These are phyloP conservation scores for Polytrichum commune DNA, from an alignment of 225 moss, liverwort and hornwort species.

Conservation along the genomic window DNA sequence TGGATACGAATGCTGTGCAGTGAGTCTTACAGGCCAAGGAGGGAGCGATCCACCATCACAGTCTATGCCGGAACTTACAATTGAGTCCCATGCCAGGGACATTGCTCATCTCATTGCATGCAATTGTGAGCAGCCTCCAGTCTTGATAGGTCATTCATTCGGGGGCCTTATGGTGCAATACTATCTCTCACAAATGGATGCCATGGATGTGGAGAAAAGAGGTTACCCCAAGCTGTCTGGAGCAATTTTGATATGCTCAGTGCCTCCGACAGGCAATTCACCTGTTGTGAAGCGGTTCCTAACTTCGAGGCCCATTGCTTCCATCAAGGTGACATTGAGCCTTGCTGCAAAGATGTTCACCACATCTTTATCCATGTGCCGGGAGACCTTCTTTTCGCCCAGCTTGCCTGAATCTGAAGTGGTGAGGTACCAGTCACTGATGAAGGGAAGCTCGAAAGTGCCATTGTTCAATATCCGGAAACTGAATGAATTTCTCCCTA, in stretches of 20 bases:
- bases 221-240: slow-evolving; percentile 57
- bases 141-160: slow-evolving; percentile 85
- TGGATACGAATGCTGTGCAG: slow-evolving; percentile 74
- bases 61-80: slow-evolving; percentile 38
- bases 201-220: slow-evolving; percentile 1
- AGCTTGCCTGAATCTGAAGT: slow-evolving; percentile 64
- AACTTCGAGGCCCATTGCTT: slow-evolving; percentile 55
- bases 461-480: slow-evolving; percentile 67
- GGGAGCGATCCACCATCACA: slow-evolving; percentile 61
- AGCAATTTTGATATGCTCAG: slow-evolving; percentile 66
- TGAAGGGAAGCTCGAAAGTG: slow-evolving; percentile 69
- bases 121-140: slow-evolving; percentile 39
- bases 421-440: slow-evolving; percentile 46
- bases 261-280: slow-evolving; percentile 82
- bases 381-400: slow-evolving; percentile 88
- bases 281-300: slow-evolving; percentile 82
- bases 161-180: slow-evolving; percentile 86
- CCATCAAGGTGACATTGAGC: slow-evolving; percentile 88
- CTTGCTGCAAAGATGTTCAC: slow-evolving; percentile 81
- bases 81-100: slow-evolving; percentile 64
- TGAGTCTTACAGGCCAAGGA: slow-evolving; percentile 85
- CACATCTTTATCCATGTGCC: slow-evolving; percentile 67
- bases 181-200: slow-evolving; percentile 48
- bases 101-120: slow-evolving; percentile 61
- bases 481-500: slow-evolving; percentile 57